A percentile compares a stretch with the other conserved stretches of the same genome.
These are phyloP conservation scores for Cytospora mali DNA, from an alignment of 2,329 filamentous ascomycete species.

Conservation along the genomic window DNA sequence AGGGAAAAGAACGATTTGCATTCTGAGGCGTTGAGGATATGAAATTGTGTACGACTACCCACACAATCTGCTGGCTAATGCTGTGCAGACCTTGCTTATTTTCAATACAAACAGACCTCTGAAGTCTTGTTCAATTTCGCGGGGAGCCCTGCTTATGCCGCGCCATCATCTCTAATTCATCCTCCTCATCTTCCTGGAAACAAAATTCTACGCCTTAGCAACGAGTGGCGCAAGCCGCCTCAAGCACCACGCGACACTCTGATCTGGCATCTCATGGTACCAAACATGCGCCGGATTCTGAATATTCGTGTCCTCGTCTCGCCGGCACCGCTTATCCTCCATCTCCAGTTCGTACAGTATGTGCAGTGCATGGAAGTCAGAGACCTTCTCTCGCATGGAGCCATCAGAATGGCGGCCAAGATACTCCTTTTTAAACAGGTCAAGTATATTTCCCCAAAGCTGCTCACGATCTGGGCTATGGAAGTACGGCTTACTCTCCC, in stretches of 20 bases:
- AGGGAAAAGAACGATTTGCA: slow-evolving; percentile 10
- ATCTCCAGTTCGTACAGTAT: slow-evolving; percentile 20
- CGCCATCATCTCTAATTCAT: background rate
- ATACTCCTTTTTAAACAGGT: slow-evolving; percentile 13
- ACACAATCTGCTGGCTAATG: slow-evolving; percentile 10
- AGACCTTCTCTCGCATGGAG: slow-evolving; percentile 6
- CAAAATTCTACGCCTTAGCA: background rate
- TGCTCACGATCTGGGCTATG: slow-evolving; percentile 14
- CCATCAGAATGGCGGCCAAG: slow-evolving; percentile 11
- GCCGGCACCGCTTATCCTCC: slow-evolving; percentile 12
- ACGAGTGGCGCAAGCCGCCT: slow-evolving; percentile 14
- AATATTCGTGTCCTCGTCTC: slow-evolving; percentile 16
- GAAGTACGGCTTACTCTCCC: slow-evolving; percentile 12
- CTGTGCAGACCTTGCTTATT: slow-evolving; percentile 13
- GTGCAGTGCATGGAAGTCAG: slow-evolving; percentile 21
- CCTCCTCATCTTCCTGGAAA: background rate
- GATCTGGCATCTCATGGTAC: slow-evolving; percentile 21
- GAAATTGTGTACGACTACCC: slow-evolving; percentile 10
- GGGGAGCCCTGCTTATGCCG: background rate
- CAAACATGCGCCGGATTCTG: slow-evolving; percentile 15
- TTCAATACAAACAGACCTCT: background rate
- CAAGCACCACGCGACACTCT: slow-evolving; percentile 12
- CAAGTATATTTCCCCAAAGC: slow-evolving; percentile 17
- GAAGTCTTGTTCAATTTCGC: background rate
- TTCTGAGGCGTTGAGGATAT: slow-evolving; percentile 20